These are phyloP conservation scores for Saccharomycopsis microspora DNA, from an alignment of 805 yeast genomes.

Conservation along the genomic window DNA sequence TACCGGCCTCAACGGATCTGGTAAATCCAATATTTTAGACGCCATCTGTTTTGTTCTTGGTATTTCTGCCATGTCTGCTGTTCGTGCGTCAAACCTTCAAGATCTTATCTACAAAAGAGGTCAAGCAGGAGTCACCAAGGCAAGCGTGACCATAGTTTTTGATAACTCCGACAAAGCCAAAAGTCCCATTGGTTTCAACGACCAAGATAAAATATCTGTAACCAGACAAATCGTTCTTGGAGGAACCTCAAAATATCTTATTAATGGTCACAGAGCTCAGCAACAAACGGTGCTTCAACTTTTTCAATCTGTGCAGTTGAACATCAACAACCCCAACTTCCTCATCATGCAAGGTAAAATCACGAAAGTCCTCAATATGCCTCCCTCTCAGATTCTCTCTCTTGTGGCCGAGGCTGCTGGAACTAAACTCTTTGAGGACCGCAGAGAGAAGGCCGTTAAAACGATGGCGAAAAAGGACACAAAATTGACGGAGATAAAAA, in stretches of 20 bases:
- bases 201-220: constrained; percentile 67
- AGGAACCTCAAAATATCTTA: constrained; percentile 82
- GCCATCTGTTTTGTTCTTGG: constrained; percentile 98
- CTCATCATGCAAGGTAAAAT: constrained; percentile 98
- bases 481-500: constrained; percentile 67
- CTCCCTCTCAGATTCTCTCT: constrained; percentile 79
- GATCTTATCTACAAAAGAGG: constrained; percentile 95
- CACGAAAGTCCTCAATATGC: constrained; percentile 95
- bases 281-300: constrained; percentile 84
- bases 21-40: constrained; percentile 91
- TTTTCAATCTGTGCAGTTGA: constrained; percentile 90
- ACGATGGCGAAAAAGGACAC: constrained; percentile 88
- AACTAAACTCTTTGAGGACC: constrained; percentile 87
- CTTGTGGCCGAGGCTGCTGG: constrained; percentile 98
- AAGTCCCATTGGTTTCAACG: constrained; percentile 83
- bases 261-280: constrained; percentile 94
- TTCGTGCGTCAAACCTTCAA: constrained; percentile 85
- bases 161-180: constrained; percentile 68
- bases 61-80: constrained; percentile 87
- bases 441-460: constrained; percentile 83
- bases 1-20: constrained; percentile 96
- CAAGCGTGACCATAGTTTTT: constrained; percentile 91
- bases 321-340: constrained; percentile 94
- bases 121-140: constrained; percentile 96
- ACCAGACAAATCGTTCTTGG: constrained; percentile 88